Conservation (phyloP, 1,284 basidiomycete species). For the Schizophyllum commune region DNA sequence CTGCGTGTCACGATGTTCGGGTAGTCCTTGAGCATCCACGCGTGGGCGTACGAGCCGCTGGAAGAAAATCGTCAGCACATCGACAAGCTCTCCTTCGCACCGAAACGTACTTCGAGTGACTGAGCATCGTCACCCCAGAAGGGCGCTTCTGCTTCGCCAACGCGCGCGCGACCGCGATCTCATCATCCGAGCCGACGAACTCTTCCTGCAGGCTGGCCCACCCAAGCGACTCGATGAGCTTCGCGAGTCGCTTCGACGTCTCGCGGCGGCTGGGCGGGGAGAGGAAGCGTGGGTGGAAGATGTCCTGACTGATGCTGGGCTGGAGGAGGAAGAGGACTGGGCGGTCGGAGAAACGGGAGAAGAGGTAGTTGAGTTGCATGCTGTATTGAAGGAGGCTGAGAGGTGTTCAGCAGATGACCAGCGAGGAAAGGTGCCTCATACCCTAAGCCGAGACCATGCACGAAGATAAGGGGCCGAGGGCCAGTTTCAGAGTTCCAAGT, state of each 20-base stretch:
- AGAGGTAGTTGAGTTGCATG: constrained; percentile 39
- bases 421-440: background rate
- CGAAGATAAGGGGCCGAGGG: constrained; percentile 69
- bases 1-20: constrained; percentile 65
- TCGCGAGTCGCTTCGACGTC: constrained; percentile 50
- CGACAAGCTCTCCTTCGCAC: background rate
- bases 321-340: constrained; percentile 78
- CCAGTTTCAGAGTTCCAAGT: constrained; percentile 51
- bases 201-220: constrained; percentile 40
- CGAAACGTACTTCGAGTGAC: constrained; percentile 75
- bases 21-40: constrained; percentile 78
- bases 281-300: constrained; percentile 72
- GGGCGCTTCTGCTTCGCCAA: constrained; percentile 14
- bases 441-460: constrained; percentile 71
- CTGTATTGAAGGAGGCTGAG: constrained; percentile 70
- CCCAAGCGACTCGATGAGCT: constrained; percentile 53
- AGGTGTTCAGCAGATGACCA: background rate
- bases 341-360: constrained; percentile 51
- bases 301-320: constrained; percentile 78
- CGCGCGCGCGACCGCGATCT: constrained; percentile 10
- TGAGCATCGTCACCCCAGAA: constrained; percentile 68
- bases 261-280: constrained; percentile 59
- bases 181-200: constrained; percentile 20
- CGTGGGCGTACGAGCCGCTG: constrained; percentile 70
- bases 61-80: constrained; percentile 9